A percentile compares a stretch with the other conserved stretches of the same genome.
Evolutionary conservation across 257 asterid species (phyloP).

Genomic region (Ocimum tenuiflorum): DNA sequence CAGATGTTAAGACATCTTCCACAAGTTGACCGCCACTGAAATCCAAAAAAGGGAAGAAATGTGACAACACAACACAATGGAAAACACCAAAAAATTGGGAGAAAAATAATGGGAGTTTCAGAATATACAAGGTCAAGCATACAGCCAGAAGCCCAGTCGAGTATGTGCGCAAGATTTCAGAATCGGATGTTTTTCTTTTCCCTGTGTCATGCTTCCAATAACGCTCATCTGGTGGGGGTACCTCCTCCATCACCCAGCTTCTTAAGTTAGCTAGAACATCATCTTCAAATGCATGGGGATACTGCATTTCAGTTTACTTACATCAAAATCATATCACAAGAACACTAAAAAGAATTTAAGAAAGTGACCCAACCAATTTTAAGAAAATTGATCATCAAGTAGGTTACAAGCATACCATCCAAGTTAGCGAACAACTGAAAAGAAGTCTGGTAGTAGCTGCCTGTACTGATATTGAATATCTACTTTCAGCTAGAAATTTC

Average conservation of each 20-base stretch:
- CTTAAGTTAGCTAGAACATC: constrained; percentile 67
- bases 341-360: constrained; percentile 5
- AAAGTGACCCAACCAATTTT: neutral
- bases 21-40: constrained; percentile 82
- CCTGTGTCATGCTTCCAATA: constrained; percentile 61
- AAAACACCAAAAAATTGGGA: neutral
- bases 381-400: neutral
- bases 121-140: constrained; percentile 61
- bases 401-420: constrained; percentile 47
- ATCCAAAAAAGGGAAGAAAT: constrained; percentile 14
- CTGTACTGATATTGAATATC: constrained; percentile 58
- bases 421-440: constrained; percentile 80
- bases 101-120: neutral
- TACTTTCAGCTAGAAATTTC: constrained; percentile 58
- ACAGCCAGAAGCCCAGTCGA: constrained; percentile 91
- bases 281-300: constrained; percentile 90
- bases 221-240: constrained; percentile 51
- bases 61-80: constrained; percentile 12
- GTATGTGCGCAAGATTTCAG: constrained; percentile 77
- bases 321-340: constrained; percentile 20
- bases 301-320: constrained; percentile 50
- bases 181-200: constrained; percentile 51
- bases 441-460: constrained; percentile 92
- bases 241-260: constrained; percentile 89
- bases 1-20: constrained; percentile 91